Evolutionary conservation across 164 flowering plant genomes (phyloP), one percentile per base, ranked within the genome.

Genomic region (Stephania japonica): DNA sequence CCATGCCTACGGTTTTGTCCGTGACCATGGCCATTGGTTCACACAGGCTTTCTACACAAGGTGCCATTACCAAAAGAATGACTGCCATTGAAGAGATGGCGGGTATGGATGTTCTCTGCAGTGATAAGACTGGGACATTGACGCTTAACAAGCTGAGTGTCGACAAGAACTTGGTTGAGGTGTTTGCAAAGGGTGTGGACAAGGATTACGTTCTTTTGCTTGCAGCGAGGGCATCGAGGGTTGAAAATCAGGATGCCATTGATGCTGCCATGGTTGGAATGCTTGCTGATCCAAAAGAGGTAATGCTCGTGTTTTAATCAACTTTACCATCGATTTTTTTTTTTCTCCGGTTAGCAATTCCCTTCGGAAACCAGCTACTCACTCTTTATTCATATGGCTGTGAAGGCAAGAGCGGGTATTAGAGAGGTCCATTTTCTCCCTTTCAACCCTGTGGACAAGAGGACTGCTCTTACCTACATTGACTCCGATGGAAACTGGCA

Each of bases 11-110:
- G 73, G 94, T 90, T 64, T 80, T 90, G 72, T 90, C 94, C 9
- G 94, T 90, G 72, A 90, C 94, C 32, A 90, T 90, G 94, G 94
- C 94, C 65, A 90, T 90, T 76, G 94, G 94, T 44, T 90, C 94
- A 24, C 94, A 90, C 75, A 86, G 92, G 80, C 89, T 90, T 13
- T 90, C 94, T 49, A 81, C 87, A 75, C 94, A 90, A 72, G 94
- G 94, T 50, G 94, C 94, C 26, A 90, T 90, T 73, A 90, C 94
- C 11, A 88, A 90, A 80, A 86, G 94, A 83, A 90, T 90, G 94
- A 90, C 94, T n/a, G 94, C 94, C 69, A 90, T 90, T 72, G 94
- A 90, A 73, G 94, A 90, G 80, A 86, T 90, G 92, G 94, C 94
- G 12, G 94, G 94, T 26, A 90, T 90, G 94, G 94, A 89, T 71